Base-by-base conservation (phyloP, 306 rosid genomes). In the Begonia loranthoides region DNA sequence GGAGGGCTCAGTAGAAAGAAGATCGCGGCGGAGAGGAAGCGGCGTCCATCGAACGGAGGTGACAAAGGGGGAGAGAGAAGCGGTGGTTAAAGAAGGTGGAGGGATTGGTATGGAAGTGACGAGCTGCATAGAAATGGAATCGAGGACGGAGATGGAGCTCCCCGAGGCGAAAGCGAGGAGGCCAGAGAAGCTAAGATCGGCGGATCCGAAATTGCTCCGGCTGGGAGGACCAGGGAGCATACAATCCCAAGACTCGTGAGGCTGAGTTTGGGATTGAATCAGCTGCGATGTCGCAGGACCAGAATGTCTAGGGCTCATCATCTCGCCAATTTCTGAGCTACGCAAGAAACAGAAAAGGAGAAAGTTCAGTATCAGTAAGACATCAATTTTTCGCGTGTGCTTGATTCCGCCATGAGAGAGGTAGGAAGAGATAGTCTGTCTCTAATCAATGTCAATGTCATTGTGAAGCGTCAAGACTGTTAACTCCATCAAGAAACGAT, bases 151-250 rank as follows among this genome's bases (percentile, higher is more conserved):
- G 55, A 92, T 60, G 57, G 96, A 80, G 67, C 96, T 83, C 41
- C 96, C 94, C 44, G 96, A 62, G 10, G 96, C 79, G 70, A 80
- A 92, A 2, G 96, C 96, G 36, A 92, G 71, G 58, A 92, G 96
- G 39, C 84, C 96, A 13, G 93, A 72, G 11, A 84, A 24, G 54
- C 82, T 79, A 46, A 86, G 73, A 73, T 92, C 96, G 47, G 78
- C 79, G 63, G 96, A 82, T 80, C 96, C 94, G 22, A 92, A 75
- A 76, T 92, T 92, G 94, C 49, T 83, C 60, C 96, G 88, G 50
- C 66, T 73, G 6, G 96, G 74, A 22, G 99, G 93, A n/a, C 87
- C 92, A 2, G 99, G 99, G 5, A 92, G 96, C 96, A 80, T 83
- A 54, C 71, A 72, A 57, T 83, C 87, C 88, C 88, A 80, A 24